These are phyloP conservation scores for Byssothecium circinans DNA, from an alignment of 2,329 filamentous ascomycete genomes.

Conservation along the genomic window DNA sequence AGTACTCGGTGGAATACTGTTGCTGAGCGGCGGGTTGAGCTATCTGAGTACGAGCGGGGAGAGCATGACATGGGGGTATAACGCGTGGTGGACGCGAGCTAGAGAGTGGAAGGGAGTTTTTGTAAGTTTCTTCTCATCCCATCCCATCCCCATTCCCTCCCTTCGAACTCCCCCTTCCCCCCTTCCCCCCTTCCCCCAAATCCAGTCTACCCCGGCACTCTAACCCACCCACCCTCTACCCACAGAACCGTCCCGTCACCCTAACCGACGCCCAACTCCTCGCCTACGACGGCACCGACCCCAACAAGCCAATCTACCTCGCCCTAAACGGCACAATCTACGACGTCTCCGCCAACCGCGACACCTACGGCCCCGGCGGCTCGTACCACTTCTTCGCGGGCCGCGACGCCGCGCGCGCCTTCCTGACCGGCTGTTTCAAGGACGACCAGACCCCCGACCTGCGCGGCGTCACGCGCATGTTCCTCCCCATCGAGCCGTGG, in stretches of 20 bases:
- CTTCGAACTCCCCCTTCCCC: background rate
- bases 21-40: slow-evolving; percentile 70
- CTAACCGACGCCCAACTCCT: slow-evolving; percentile 76
- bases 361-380: slow-evolving; percentile 67
- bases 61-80: slow-evolving; percentile 44
- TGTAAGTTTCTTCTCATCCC: slow-evolving; percentile 25
- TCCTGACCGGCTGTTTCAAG: slow-evolving; percentile 89
- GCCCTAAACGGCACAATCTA: slow-evolving; percentile 87
- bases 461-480: slow-evolving; percentile 86
- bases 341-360: slow-evolving; percentile 69
- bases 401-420: slow-evolving; percentile 81
- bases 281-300: slow-evolving; percentile 75
- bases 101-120: slow-evolving; percentile 37
- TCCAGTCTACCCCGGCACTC: background rate
- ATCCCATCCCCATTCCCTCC: background rate
- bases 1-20: slow-evolving; percentile 65
- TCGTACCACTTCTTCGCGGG: slow-evolving; percentile 87
- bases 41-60: slow-evolving; percentile 75
- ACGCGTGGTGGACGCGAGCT: slow-evolving; percentile 42
- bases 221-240: background rate
- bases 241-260: slow-evolving; percentile 59
- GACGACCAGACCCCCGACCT: slow-evolving; percentile 84
- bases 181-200: background rate
- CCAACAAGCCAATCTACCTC: slow-evolving; percentile 78
- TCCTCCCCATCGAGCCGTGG: slow-evolving; percentile 64